Percentiles rank a stretch among this genome's conserved stretches.
phyloP scores from a whole-genome alignment of 2,329 filamentous ascomycete genomes.

The Cadophora malorum region DNA sequence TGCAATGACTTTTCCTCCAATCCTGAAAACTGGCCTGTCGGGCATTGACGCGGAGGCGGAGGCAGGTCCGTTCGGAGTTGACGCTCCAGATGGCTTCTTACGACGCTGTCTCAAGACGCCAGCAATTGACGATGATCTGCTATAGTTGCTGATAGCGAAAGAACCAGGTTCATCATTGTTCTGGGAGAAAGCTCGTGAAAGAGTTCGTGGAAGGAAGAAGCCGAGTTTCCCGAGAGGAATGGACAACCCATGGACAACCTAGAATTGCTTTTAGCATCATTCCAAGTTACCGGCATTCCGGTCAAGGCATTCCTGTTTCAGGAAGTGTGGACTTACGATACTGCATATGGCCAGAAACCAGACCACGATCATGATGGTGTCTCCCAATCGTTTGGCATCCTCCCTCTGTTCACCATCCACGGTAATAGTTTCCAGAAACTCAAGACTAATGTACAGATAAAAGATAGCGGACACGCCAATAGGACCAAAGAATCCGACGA shows the following conservation, averaged over 20 bases:
- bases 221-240: constrained; percentile 76
- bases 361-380: constrained; percentile 74
- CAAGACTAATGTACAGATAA: constrained; percentile 81
- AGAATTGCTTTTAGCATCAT: constrained; percentile 7
- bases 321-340: constrained; percentile 62
- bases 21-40: constrained; percentile 47
- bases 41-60: constrained; percentile 28
- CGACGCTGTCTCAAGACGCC: constrained; percentile 37
- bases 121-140: constrained; percentile 16
- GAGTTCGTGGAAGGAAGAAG: constrained; percentile 65
- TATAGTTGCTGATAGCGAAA: constrained; percentile 31
- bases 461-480: constrained; percentile 92
- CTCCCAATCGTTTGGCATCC: constrained; percentile 70
- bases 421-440: constrained; percentile 70
- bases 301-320: background rate
- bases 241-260: constrained; percentile 81
- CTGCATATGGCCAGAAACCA: constrained; percentile 89
- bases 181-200: constrained; percentile 53
- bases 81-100: constrained; percentile 27
- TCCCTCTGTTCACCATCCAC: constrained; percentile 65
- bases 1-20: constrained; percentile 48
- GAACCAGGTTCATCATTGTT: constrained; percentile 28
- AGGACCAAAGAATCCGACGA: constrained; percentile 92
- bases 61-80: constrained; percentile 22
- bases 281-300: background rate